Base-by-base conservation (phyloP, 116 monocot genomes). In the Iris pallida region DNA sequence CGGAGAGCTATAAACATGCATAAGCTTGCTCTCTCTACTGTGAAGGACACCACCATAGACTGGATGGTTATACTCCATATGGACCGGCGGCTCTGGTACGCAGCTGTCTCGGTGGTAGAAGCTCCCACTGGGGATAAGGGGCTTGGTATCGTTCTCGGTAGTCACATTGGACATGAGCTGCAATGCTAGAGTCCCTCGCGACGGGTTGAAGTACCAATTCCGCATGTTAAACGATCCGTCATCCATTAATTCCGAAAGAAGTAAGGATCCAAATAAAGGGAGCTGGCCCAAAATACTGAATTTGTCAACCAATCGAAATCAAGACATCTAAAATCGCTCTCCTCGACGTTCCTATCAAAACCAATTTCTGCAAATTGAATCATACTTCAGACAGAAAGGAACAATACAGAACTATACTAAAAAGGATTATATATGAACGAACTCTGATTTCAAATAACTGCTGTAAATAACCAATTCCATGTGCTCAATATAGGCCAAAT, bases 81-180 rank as follows among this genome's bases (percentile, higher is more conserved):
- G 73, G 0, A 68, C 45, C 5, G 78, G 47, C 0, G 63, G 73
- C 4, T 90, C 67, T 1, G 68, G 73, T 4, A 73, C 18, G 16
- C 57, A 53, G 56, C 67, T 65, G 0, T 76, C 72, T 19, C 56
- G 70, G 47, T 74, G 82, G 43, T 84, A 20, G 71, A 80, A 74
- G 6, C 20, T 49, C 8, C 64, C 62, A 20, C 44, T 72, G 0
- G 80, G 56, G 1, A 88, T 58, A 16, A 86, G 68, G 8, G 78
- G 65, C 74, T 85, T 92, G 13, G 92, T 68, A 52, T 85, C 85
- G 7, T 81, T 61, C 7, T 79, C 79, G 14, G 44, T 17, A 8
- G 45, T 41, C 9, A 69, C 64, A 5, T 74, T 57, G 7, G 83
- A 65, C 79, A 83, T 83, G 48, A 83, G 83, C 61, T 83, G 83